Conservation (phyloP, 2,329 filamentous ascomycete genomes). For the Botrytis pseudocinerea region DNA sequence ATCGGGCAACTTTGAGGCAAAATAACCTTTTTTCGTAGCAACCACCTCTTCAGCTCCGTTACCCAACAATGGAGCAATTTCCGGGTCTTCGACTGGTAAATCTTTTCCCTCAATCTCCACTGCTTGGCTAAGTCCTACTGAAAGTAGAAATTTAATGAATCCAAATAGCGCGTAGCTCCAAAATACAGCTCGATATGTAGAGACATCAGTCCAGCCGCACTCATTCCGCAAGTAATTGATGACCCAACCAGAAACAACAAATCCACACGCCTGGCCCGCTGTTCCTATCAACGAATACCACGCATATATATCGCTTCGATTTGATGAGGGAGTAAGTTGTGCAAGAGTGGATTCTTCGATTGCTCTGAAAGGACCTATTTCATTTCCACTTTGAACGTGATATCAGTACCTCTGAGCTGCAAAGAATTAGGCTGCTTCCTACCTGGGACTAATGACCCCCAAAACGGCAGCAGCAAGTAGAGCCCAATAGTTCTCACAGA, state of each 20-base stretch:
- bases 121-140: constrained; percentile 50
- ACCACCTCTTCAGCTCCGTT: constrained; percentile 29
- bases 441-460: constrained; percentile 62
- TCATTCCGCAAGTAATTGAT: constrained; percentile 51
- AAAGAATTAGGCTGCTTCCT: constrained; percentile 14
- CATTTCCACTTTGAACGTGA: constrained; percentile 52
- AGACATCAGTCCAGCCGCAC: constrained; percentile 47
- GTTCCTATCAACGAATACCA: constrained; percentile 62
- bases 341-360: constrained; percentile 62
- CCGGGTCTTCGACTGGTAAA: constrained; percentile 35
- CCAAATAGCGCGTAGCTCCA: constrained; percentile 58
- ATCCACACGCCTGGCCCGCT: constrained; percentile 61
- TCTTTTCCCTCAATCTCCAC: constrained; percentile 43
- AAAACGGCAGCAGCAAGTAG: constrained; percentile 58
- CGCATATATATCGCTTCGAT: constrained; percentile 58
- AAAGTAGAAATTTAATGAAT: constrained; percentile 55
- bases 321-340: constrained; percentile 51
- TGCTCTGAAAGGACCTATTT: constrained; percentile 63
- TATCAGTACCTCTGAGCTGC: constrained; percentile 19
- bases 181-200: constrained; percentile 58
- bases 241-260: constrained; percentile 59
- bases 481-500: constrained; percentile 56
- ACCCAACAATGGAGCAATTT: constrained; percentile 38
- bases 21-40: constrained; percentile 33
- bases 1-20: constrained; percentile 50